Evolutionary conservation across 768 basidiomycete genomes (phyloP).

Genomic region (Trametes gibbosa): DNA sequence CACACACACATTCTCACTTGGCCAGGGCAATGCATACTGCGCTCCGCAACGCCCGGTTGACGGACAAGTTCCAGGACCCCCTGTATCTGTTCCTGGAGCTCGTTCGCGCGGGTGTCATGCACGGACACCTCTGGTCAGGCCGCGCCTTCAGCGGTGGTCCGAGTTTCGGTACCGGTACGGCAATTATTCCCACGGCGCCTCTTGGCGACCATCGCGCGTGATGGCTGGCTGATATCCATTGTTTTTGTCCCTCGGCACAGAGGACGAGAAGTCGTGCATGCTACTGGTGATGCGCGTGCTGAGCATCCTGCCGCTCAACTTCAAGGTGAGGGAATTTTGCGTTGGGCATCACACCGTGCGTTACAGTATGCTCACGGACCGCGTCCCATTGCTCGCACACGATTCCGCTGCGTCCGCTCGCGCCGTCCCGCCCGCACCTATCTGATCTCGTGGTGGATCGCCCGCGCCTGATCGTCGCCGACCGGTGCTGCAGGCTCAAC

Average conservation of each 20-base stretch:
- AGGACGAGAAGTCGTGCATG: slow-evolving; percentile 93
- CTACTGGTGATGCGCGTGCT: slow-evolving; percentile 94
- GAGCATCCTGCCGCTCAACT: slow-evolving; percentile 91
- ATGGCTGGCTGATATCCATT: slow-evolving; percentile 23
- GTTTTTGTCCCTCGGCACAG: slow-evolving; percentile 39
- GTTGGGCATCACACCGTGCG: neutral
- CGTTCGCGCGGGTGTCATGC: slow-evolving; percentile 94
- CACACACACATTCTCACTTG: slow-evolving; percentile 85
- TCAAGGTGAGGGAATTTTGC: slow-evolving; percentile 61
- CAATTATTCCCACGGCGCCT: slow-evolving; percentile 31
- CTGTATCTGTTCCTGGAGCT: slow-evolving; percentile 94
- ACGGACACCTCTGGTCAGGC: slow-evolving; percentile 87
- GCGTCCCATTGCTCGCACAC: neutral
- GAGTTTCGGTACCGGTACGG: slow-evolving; percentile 85
- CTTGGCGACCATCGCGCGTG: slow-evolving; percentile 19
- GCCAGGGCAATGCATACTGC: slow-evolving; percentile 91
- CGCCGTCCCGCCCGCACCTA: slow-evolving; percentile 2
- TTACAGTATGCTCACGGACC: neutral
- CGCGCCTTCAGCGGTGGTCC: slow-evolving; percentile 92
- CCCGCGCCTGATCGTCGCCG: slow-evolving; percentile 10
- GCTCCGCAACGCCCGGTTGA: slow-evolving; percentile 72
- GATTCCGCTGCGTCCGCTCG: neutral
- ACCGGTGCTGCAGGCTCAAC: slow-evolving; percentile 55
- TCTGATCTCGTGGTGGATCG: slow-evolving; percentile 13
- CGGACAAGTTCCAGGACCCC: slow-evolving; percentile 98